These are phyloP conservation scores for Xylaria sp. DNA, from an alignment of 2,329 filamentous ascomycete genomes.

Conservation along the genomic window DNA sequence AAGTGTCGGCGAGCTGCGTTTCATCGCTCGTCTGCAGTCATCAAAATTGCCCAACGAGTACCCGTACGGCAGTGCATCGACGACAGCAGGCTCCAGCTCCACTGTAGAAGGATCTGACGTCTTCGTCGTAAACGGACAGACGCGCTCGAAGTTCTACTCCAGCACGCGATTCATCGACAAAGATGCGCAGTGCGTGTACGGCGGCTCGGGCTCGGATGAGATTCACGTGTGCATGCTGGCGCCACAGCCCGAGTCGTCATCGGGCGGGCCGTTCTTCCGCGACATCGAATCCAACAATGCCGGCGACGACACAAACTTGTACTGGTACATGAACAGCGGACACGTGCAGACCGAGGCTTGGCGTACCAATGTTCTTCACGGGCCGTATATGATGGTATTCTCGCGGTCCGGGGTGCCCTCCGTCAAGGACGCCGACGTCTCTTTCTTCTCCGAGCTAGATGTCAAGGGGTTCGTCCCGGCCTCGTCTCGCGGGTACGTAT, in stretches of 20 bases:
- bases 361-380: slow-evolving; percentile 69
- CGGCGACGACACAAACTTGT: slow-evolving; percentile 66
- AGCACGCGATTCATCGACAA: slow-evolving; percentile 77
- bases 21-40: slow-evolving; percentile 68
- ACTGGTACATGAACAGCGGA: slow-evolving; percentile 75
- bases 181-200: slow-evolving; percentile 69
- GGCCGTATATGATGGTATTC: slow-evolving; percentile 72
- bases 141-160: slow-evolving; percentile 76
- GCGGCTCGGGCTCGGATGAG: slow-evolving; percentile 53
- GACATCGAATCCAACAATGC: slow-evolving; percentile 74
- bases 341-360: slow-evolving; percentile 71
- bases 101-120: slow-evolving; percentile 68
- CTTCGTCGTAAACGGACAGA: slow-evolving; percentile 69
- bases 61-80: slow-evolving; percentile 65
- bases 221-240: slow-evolving; percentile 71
- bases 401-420: slow-evolving; percentile 66
- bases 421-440: slow-evolving; percentile 59
- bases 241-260: slow-evolving; percentile 67
- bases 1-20: slow-evolving; percentile 68
- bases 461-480: slow-evolving; percentile 68
- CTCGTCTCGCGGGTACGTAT: slow-evolving; percentile 66
- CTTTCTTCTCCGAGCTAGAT: slow-evolving; percentile 68
- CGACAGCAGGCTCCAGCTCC: slow-evolving; percentile 61
- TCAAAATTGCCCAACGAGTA: slow-evolving; percentile 61
- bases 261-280: slow-evolving; percentile 73